These are phyloP conservation scores for Apophysomyces trapeziformis DNA, from an alignment of 371 early-diverging fungal genomes.

Conservation along the genomic window DNA sequence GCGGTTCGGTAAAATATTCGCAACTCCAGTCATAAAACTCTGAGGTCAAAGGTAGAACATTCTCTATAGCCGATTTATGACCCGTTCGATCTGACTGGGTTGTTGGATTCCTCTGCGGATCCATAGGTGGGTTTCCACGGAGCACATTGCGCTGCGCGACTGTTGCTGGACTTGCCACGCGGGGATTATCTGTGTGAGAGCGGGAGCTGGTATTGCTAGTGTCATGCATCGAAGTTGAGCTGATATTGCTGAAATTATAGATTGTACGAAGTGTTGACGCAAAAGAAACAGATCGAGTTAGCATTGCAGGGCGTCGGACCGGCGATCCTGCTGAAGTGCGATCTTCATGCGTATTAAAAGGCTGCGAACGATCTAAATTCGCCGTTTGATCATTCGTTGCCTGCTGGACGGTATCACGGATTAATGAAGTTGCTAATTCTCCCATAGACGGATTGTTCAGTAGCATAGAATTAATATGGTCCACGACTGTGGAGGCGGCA, in stretches of 20 bases:
- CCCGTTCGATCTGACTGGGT: slow-evolving; percentile 13
- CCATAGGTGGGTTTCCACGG: neutral
- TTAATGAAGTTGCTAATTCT: slow-evolving; percentile 42
- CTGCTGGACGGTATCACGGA: slow-evolving; percentile 37
- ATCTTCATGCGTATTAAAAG: slow-evolving; percentile 27
- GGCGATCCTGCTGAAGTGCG: slow-evolving; percentile 12
- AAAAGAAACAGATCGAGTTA: slow-evolving; percentile 54
- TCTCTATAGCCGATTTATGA: slow-evolving; percentile 17
- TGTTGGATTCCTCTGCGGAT: neutral
- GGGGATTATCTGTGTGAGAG: slow-evolving; percentile 3
- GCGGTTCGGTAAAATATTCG: slow-evolving; percentile 90
- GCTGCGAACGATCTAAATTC: slow-evolving; percentile 30
- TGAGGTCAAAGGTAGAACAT: slow-evolving; percentile 57
- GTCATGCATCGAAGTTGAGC: slow-evolving; percentile 19
- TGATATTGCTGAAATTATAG: slow-evolving; percentile 48
- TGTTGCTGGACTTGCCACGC: neutral
- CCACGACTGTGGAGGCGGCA: slow-evolving; percentile 71
- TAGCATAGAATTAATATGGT: slow-evolving; percentile 66
- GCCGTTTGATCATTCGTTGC: slow-evolving; percentile 13
- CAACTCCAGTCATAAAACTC: slow-evolving; percentile 85
- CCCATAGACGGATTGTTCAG: slow-evolving; percentile 40
- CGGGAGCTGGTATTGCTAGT: slow-evolving; percentile 19
- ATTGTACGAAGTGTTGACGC: slow-evolving; percentile 54
- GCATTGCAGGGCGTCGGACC: slow-evolving; percentile 37
- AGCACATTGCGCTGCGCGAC: neutral